Conservation (phyloP, 768 basidiomycete genomes). For the Butyriboletus loyo region DNA sequence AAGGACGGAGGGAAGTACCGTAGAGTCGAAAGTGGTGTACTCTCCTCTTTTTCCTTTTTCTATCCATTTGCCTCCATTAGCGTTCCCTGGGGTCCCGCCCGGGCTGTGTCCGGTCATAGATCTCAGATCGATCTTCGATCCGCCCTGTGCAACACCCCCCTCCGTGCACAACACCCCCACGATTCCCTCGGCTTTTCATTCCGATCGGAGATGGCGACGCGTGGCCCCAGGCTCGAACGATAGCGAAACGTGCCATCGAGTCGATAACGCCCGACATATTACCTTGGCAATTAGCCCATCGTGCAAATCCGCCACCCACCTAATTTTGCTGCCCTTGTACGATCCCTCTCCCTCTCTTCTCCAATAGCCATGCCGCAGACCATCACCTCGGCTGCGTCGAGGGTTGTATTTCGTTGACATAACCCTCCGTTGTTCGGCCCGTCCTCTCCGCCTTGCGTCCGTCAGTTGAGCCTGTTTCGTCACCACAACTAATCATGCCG, state of each 20-base stretch:
- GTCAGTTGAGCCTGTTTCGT: neutral
- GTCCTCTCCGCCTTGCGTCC: neutral
- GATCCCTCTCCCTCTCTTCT: too few relatives aligned
- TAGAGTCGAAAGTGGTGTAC: neutral
- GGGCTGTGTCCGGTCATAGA: slow-evolving; percentile 18
- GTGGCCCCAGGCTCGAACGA: too few relatives aligned
- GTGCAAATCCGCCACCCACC: too few relatives aligned
- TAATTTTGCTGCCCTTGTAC: too few relatives aligned
- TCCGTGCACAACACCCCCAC: neutral
- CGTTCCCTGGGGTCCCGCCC: slow-evolving; percentile 21
- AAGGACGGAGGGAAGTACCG: neutral
- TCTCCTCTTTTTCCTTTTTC: slow-evolving; percentile 12
- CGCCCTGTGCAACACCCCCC: neutral
- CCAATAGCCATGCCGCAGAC: too few relatives aligned
- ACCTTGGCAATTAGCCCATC: too few relatives aligned
- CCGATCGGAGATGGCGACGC: too few relatives aligned
- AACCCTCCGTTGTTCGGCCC: neutral
- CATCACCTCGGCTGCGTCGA: too few relatives aligned
- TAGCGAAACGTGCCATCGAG: too few relatives aligned
- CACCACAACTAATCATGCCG: neutral
- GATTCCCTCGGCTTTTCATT: too few relatives aligned
- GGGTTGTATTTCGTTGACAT: too few relatives aligned
- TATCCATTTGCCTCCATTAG: neutral
- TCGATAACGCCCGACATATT: too few relatives aligned
- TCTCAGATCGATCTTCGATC: slow-evolving; percentile 15